Evolutionary conservation across 371 early-diverging fungal species (phyloP), one percentile per base, ranked within the genome.

Genomic region (Actinomucor elegans): DNA sequence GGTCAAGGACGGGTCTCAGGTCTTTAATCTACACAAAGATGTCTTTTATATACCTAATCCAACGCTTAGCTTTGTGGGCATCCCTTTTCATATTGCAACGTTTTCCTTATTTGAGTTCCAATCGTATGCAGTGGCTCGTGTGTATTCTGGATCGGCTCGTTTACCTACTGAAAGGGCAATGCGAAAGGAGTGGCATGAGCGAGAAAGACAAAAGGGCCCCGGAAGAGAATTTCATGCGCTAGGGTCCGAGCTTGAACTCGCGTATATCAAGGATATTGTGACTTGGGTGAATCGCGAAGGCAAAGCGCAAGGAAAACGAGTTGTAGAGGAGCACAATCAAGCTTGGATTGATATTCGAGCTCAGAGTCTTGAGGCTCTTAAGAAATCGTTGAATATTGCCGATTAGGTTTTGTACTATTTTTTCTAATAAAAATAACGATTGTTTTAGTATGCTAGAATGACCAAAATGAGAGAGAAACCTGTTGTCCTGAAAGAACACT

Each of bases 41-140:
- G 44, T 83, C 1, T 61, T 85, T 46, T 80, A 80, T 44, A 75
- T 69, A 0, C 55, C 54, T 10, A 75, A 84, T 47, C 84, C 86
- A 8, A 80, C 81, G 0, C 59, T 83, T 17, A 67, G 75, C 12
- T 79, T 87, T 48, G 44, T 85, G 1, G 83, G 84, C 7, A 52
- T 87, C 7, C 85, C 84, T 0, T 67, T 73, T 38, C 72, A 71
- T 12, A 66, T 83, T 6, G 78, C 70, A 0, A 84, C 87, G 23
- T 76, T 84, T 43, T 81, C 80, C 2, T 33, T 84, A 1, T 71
- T 68, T 45, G 81, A 83, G 60, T 63, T 66, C 3, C 85, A 84
- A 56, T 67, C 73, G 4, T 64, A 61, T 34, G 67, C 73, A 32
- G 52, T 83, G 23, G 72, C 80, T 0, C 69, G 74, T 5, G 55